Base-by-base conservation (phyloP, 805 yeast genomes). In the Danielia reshetovae region DNA sequence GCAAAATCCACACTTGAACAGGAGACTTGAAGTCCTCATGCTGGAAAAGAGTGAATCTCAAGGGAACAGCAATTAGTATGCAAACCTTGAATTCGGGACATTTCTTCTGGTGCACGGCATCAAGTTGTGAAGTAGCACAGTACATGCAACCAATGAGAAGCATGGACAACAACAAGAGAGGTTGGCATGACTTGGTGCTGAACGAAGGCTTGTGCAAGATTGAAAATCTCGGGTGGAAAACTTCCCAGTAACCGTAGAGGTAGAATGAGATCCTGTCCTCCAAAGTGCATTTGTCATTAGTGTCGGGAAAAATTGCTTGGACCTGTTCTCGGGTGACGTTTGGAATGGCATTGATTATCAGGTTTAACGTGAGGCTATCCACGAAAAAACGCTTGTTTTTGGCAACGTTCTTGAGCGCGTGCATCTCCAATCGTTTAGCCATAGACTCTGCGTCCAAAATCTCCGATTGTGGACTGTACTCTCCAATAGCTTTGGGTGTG, bases 1-100 rank as follows among this genome's bases (percentile, higher is more conserved):
- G 96, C 30, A 87, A 67, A 7, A 86, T 75, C 81, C 89, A 86
- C 7, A 82, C 62, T 42, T 70, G 70, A 0, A 87, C 81, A 0
- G 95, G 95, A 1, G 94, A 81, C 38, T 74, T 76, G 53, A 85
- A 85, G 35, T 78, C 84, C 6, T 77, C 77, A 30, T 81, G 75
- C 24, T 82, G 75, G 51, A 86, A 86, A 3, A 87, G 68, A 19
- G 74, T 60, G 73, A 80, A 82, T 34, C 96, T 60, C 18, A 86
- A 57, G 0, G 94, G 81, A 27, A 56, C 68, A 0, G 79, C 75
- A 8, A 79, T 66, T 34, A 49, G 45, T 44, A 65, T 57, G 7
- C 78, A 72, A 30, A 78, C 60, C 30, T 59, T 60, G 34, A 58
- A 65, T 33, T 60, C 70, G 0, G 65, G 59, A 1, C 62, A 50